Evolutionary conservation across 805 yeast species (phyloP).

Genomic region (Saccharomycopsis javanensis): DNA sequence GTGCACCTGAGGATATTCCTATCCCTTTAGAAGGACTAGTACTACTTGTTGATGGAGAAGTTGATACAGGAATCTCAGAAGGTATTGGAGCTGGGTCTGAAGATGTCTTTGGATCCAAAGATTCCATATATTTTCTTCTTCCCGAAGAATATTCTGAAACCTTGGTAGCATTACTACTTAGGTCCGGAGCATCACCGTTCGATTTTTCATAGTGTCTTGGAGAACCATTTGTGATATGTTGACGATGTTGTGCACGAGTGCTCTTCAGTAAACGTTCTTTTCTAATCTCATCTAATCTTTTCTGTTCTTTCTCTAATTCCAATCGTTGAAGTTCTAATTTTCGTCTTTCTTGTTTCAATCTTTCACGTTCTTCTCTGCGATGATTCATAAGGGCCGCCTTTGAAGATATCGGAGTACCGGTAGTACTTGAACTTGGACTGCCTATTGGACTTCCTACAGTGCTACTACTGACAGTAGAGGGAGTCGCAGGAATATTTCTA

Average conservation of each 20-base stretch:
- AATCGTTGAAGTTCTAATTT: conserved; percentile 12
- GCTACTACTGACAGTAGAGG: not conserved
- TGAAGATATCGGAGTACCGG: not conserved
- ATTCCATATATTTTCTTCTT: not conserved
- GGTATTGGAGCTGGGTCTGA: conserved; percentile 3
- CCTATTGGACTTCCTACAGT: not conserved
- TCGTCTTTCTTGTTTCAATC: conserved; percentile 9
- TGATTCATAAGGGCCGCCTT: not conserved
- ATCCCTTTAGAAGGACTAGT: not conserved
- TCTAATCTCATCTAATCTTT: conserved; percentile 9
- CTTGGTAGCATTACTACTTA: not conserved
- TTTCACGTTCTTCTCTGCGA: conserved; percentile 10
- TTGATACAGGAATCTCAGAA: not conserved
- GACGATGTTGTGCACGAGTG: not conserved
- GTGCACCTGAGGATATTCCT: not conserved
- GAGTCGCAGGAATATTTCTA: not conserved
- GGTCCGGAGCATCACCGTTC: not conserved
- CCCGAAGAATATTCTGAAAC: not conserved
- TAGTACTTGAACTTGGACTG: not conserved
- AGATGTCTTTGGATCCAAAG: not conserved
- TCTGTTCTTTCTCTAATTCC: conserved; percentile 16
- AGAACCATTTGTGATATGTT: not conserved
- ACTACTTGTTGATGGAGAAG: not conserved
- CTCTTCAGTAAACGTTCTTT: conserved; percentile 2
- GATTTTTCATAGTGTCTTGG: not conserved